phyloP scores from a whole-genome alignment of 139 green algal species.

The Marvania coccoides region DNA sequence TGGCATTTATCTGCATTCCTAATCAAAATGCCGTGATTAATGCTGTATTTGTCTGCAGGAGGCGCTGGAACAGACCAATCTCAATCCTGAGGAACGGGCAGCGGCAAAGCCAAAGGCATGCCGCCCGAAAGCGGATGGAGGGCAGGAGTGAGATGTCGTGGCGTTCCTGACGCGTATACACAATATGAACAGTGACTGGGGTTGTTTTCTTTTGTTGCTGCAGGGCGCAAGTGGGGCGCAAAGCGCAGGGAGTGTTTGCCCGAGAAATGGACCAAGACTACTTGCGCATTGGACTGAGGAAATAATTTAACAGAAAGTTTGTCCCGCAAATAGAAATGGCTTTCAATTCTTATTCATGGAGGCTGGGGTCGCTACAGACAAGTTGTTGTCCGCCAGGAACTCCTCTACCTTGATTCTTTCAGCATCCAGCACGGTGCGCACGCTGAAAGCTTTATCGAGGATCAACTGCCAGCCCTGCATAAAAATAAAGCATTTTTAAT shows the following conservation, averaged over 20 bases:
- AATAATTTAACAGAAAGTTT: background rate
- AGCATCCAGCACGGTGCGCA: too few relatives aligned
- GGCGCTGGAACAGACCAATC: background rate
- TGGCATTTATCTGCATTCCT: background rate
- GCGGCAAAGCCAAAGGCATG: background rate
- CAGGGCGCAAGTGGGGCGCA: conserved; percentile 14
- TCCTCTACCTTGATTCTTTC: too few relatives aligned
- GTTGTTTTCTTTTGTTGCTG: background rate
- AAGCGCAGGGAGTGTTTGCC: conserved; percentile 2
- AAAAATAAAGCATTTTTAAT: too few relatives aligned
- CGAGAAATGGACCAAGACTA: conserved; percentile 9
- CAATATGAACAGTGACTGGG: background rate
- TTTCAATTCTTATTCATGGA: too few relatives aligned
- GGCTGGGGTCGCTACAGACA: too few relatives aligned
- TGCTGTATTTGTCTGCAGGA: conserved; percentile 3
- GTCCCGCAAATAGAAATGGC: too few relatives aligned
- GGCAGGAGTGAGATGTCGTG: background rate
- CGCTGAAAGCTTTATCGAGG: too few relatives aligned
- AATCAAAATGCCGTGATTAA: background rate
- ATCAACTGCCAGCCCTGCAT: too few relatives aligned
- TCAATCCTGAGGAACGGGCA: background rate
- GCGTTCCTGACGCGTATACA: background rate
- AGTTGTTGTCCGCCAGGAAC: too few relatives aligned
- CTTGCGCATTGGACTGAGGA: conserved; percentile 10
- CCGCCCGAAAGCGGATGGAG: background rate